Evolutionary conservation across 2,329 filamentous ascomycete species (phyloP).

Genomic region (Ascochyta fabae): DNA sequence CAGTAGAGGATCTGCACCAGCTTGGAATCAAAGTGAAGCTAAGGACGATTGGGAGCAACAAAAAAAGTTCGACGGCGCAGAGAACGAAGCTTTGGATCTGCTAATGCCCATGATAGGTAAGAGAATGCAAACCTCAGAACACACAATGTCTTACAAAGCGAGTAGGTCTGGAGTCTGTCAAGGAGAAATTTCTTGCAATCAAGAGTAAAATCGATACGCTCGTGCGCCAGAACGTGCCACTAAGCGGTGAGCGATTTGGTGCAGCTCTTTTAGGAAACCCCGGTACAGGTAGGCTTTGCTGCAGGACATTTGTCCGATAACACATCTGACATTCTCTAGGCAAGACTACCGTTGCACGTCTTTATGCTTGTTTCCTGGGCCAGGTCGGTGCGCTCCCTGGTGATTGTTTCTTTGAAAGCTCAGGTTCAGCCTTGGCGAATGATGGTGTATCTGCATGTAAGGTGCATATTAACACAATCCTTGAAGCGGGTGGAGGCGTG

Average conservation of each 20-base stretch:
- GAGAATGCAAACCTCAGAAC: constrained; percentile 8
- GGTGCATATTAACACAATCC: constrained; percentile 62
- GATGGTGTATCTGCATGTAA: constrained; percentile 66
- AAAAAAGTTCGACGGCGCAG: constrained; percentile 60
- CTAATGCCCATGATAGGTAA: constrained; percentile 71
- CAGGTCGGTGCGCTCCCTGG: constrained; percentile 69
- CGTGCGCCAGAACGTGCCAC: constrained; percentile 62
- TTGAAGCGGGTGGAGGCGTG: constrained; percentile 68
- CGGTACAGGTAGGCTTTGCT: constrained; percentile 64
- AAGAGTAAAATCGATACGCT: constrained; percentile 68
- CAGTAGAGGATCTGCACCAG: background rate
- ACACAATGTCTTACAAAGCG: background rate
- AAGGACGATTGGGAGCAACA: constrained; percentile 66
- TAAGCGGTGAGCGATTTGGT: constrained; percentile 67
- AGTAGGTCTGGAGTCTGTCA: constrained; percentile 66
- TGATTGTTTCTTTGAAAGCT: constrained; percentile 67
- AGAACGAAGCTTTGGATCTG: constrained; percentile 63
- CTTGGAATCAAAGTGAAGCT: constrained; percentile 34
- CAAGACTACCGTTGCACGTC: constrained; percentile 77
- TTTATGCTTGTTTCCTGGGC: constrained; percentile 71
- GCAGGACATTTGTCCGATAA: background rate
- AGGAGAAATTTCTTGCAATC: constrained; percentile 66
- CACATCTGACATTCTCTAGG: background rate
- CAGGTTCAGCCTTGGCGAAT: constrained; percentile 70
- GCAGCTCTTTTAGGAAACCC: constrained; percentile 73